These are phyloP conservation scores for Clavispora phyllophila DNA, from an alignment of 805 yeast genomes.

Conservation along the genomic window DNA sequence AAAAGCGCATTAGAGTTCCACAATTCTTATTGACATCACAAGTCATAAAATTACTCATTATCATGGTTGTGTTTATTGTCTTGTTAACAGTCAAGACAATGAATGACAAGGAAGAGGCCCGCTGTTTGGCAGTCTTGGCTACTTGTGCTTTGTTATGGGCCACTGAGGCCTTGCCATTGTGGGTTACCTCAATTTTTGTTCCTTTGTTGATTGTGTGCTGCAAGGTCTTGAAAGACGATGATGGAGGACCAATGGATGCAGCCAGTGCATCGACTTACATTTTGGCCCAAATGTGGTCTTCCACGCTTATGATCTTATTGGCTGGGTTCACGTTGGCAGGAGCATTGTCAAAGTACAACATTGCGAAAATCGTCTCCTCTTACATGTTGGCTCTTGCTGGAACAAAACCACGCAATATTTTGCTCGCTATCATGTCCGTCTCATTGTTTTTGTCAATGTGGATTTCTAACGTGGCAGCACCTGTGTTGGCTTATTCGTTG, in stretches of 20 bases:
- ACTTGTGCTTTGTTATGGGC: constrained; percentile 92
- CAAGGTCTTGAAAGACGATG: constrained; percentile 55
- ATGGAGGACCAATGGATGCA: constrained; percentile 48
- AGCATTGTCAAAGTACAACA: constrained; percentile 83
- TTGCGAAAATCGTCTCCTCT: constrained; percentile 83
- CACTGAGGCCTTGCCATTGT: constrained; percentile 87
- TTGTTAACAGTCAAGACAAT: constrained; percentile 28
- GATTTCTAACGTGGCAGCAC: constrained; percentile 97
- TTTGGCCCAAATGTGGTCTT: constrained; percentile 89
- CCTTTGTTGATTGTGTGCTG: constrained; percentile 77
- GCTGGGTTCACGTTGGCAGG: constrained; percentile 97
- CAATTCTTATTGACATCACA: constrained; percentile 43
- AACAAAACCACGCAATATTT: constrained; percentile 71
- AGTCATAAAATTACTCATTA: constrained; percentile 38
- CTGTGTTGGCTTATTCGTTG: constrained; percentile 86
- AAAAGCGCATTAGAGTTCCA: constrained; percentile 33
- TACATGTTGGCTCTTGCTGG: constrained; percentile 79
- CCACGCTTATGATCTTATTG: constrained; percentile 80
- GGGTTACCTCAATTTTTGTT: constrained; percentile 78
- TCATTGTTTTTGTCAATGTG: constrained; percentile 87
- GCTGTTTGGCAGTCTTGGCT: constrained; percentile 72
- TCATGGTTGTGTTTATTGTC: constrained; percentile 42
- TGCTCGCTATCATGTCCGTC: constrained; percentile 78
- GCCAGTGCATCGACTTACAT: constrained; percentile 73
- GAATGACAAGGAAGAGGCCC: constrained; percentile 30